Base-by-base conservation (phyloP, 1,284 basidiomycete species). In the Rhodotorula mucilaginosa region DNA sequence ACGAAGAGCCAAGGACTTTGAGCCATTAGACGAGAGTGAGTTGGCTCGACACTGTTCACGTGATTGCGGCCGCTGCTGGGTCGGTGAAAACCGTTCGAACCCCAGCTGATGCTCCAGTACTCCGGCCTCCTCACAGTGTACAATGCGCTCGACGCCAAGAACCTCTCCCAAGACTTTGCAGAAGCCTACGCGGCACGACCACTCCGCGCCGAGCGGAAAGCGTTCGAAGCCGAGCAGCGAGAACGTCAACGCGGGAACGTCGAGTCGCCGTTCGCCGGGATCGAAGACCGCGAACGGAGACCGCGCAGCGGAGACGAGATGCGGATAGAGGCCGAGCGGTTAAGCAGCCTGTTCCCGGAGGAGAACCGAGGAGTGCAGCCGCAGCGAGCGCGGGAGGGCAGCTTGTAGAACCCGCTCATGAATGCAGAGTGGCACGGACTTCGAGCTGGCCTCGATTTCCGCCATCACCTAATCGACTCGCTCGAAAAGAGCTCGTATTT, bases 241-340 rank as follows among this genome's bases (percentile, higher is more conserved):
- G 70, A 63, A 26, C 57, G 54, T 21, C 48, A 60, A n/a, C 26
- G 26, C 13, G 70, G 70, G 3, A 72, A 72, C 60, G 70, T 66
- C n/a, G 67, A 72, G n/a, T 54, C 65, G 52, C 70, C 70, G 57
- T 72, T 72, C 13, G 12, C 15, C 16, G 70, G 70, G 18, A 72
- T 72, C 47, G 70, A 72, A 58, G 67, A 65, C 34, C 12, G 23
- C n/a, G 68, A 87, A 69, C 83, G 92, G 67, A 81, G 81, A 56
- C 87, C 90, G 48, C 84, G 94, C 63, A 84, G 86, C 5, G 79
- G 85, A 74, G 84, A 87, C 70, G 91, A 92, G 73, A 93, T 93
- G 91, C 86, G 88, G 80, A 82, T 83, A 65, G 91, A 93, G 80
- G 90, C 90, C 1, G 78, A 73, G 31, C 90, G 89, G 89, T 80